These are phyloP conservation scores for Tolypocladium cylindrosporum DNA, from an alignment of 2,329 filamentous ascomycete genomes.

Conservation along the genomic window DNA sequence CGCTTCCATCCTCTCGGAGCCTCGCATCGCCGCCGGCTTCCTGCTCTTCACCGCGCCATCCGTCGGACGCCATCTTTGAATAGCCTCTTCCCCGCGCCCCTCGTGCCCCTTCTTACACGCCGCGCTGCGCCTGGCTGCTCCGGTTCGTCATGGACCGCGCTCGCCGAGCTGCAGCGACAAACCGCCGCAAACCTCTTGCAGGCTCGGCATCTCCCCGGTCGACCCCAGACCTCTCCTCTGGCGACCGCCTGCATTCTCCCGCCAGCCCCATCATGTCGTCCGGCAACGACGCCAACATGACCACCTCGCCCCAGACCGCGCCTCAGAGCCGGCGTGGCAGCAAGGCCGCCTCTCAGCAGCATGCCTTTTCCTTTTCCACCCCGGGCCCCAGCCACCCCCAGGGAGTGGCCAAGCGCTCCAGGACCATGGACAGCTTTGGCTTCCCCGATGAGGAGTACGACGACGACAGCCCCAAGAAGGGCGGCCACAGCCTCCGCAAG, in stretches of 20 bases:
- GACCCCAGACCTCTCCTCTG: slow-evolving; percentile 18
- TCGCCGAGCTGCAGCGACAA: slow-evolving; percentile 20
- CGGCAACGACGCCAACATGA: slow-evolving; percentile 12
- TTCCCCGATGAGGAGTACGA: slow-evolving; percentile 32
- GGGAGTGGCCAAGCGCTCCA: slow-evolving; percentile 31
- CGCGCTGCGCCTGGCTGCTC: slow-evolving; percentile 13
- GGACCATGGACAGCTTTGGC: slow-evolving; percentile 29
- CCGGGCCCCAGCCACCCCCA: slow-evolving; percentile 17
- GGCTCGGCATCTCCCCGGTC: slow-evolving; percentile 24
- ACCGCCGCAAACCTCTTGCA: slow-evolving; percentile 20
- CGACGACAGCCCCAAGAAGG: slow-evolving; percentile 41
- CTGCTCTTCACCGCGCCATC: background rate
- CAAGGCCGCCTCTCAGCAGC: slow-evolving; percentile 23
- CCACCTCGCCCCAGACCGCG: slow-evolving; percentile 19
- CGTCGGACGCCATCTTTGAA: background rate
- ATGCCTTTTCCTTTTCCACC: slow-evolving; percentile 27
- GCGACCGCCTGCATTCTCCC: slow-evolving; percentile 14
- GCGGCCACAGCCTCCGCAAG: slow-evolving; percentile 48
- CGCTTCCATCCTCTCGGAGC: background rate
- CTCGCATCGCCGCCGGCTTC: background rate
- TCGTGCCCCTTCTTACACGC: slow-evolving; percentile 8
- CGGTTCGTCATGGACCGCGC: slow-evolving; percentile 26
- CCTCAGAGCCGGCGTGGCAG: slow-evolving; percentile 20
- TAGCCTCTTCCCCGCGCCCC: slow-evolving; percentile 6
- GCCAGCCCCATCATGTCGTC: slow-evolving; percentile 22